phyloP scores from a whole-genome alignment of 2,329 filamentous ascomycete genomes.

The Penicillium janthinellum region DNA sequence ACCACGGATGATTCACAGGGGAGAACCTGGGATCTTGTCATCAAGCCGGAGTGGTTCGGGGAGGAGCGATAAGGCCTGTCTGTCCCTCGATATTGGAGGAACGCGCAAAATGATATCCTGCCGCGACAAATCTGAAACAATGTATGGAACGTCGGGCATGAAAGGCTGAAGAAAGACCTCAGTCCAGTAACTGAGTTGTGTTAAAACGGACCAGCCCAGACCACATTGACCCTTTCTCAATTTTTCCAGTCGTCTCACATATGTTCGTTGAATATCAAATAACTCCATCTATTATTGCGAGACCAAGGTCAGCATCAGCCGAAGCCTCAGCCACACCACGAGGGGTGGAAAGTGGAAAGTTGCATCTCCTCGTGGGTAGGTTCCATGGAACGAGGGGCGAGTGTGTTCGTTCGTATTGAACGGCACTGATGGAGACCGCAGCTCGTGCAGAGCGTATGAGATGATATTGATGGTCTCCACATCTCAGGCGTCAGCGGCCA shows the following conservation, averaged over 20 bases:
- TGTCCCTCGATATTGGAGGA: not conserved
- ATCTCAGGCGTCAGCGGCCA: no score
- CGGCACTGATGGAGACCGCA: not conserved
- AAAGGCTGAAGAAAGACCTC: not conserved
- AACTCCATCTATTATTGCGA: not conserved
- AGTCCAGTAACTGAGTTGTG: not conserved
- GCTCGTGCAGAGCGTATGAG: not conserved
- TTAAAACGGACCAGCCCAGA: not conserved
- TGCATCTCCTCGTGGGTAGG: not conserved
- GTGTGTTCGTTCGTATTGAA: not conserved
- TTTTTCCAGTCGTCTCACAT: not conserved
- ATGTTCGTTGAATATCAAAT: no score
- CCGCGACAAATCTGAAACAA: not conserved
- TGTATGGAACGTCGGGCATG: not conserved
- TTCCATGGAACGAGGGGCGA: constrained; percentile 2
- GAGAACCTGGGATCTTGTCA: not conserved
- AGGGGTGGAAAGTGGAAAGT: not conserved
- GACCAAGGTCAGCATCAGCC: not conserved
- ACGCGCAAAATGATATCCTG: not conserved
- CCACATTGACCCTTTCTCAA: not conserved
- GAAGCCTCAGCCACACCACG: not conserved
- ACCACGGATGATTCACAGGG: not conserved
- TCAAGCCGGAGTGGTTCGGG: not conserved
- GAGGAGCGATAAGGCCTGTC: not conserved
- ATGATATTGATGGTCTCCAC: not conserved